Conservation (phyloP, 148 eudicot genomes). For the Chenopodium berlandieri region DNA sequence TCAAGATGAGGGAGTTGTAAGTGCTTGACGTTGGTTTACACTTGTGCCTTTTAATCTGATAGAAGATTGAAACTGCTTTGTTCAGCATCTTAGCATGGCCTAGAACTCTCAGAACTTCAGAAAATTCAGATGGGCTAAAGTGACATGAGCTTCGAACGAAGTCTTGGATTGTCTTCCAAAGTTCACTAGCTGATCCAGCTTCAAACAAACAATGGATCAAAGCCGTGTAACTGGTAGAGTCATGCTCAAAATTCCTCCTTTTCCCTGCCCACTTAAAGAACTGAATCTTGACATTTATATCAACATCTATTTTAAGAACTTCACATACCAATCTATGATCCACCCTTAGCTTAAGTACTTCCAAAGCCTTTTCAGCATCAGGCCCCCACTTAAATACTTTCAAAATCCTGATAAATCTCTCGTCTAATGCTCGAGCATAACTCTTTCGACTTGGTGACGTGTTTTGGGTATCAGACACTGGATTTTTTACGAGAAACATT, state of each 20-base stretch:
- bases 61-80: conserved; percentile 78
- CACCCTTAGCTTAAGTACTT: conserved; percentile 83
- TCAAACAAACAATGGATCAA: conserved; percentile 71
- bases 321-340: conserved; percentile 89
- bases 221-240: conserved; percentile 69
- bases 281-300: conserved; percentile 68
- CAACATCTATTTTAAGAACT: conserved; percentile 78
- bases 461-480: conserved; percentile 37
- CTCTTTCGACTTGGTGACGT: conserved; percentile 22
- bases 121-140: conserved; percentile 66
- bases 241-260: conserved; percentile 85
- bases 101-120: conserved; percentile 66
- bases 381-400: conserved; percentile 98
- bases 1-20: conserved; percentile 76
- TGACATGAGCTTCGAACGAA: conserved; percentile 58
- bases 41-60: conserved; percentile 73
- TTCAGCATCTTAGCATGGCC: conserved; percentile 88
- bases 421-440: conserved; percentile 61
- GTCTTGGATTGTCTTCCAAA: conserved; percentile 86
- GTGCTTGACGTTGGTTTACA: conserved; percentile 75
- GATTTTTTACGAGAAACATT: conserved; percentile 62
- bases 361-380: conserved; percentile 95
- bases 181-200: conserved; percentile 63
- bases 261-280: conserved; percentile 96
- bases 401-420: conserved; percentile 82